These are phyloP conservation scores for Capronia epimyces DNA, from an alignment of 2,329 filamentous ascomycete species.

Conservation along the genomic window DNA sequence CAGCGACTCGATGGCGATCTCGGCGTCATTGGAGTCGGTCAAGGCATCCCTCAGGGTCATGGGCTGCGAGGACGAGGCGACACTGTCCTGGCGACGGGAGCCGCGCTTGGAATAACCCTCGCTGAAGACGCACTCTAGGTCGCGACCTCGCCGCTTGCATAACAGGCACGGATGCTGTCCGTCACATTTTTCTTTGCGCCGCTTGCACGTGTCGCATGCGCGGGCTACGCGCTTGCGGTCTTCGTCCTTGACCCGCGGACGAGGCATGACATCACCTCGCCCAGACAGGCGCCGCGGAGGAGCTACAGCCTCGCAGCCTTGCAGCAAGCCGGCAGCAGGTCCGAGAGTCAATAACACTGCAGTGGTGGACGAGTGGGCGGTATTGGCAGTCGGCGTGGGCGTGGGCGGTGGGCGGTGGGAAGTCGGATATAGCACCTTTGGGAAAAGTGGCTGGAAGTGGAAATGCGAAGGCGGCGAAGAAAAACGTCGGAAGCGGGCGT, in stretches of 20 bases:
- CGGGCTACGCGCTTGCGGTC: slow-evolving; percentile 29
- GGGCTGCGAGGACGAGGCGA: slow-evolving; percentile 11
- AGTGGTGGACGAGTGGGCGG: not conserved
- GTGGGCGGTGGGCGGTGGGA: not conserved
- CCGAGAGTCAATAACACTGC: not conserved
- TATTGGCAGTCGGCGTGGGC: not conserved
- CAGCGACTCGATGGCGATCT: slow-evolving; percentile 29
- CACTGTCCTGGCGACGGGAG: not conserved
- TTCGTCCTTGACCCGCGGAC: slow-evolving; percentile 29
- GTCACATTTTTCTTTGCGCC: slow-evolving; percentile 50
- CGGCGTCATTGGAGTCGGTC: slow-evolving; percentile 26
- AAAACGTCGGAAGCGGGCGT: slow-evolving; percentile 21
- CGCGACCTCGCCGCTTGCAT: slow-evolving; percentile 42
- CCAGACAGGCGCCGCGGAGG: not conserved
- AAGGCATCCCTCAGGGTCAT: slow-evolving; percentile 23
- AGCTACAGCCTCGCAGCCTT: slow-evolving; percentile 11
- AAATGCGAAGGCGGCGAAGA: slow-evolving; percentile 6
- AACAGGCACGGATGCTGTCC: slow-evolving; percentile 49
- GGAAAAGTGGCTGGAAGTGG: not conserved
- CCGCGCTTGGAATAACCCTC: slow-evolving; percentile 25
- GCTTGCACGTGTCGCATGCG: slow-evolving; percentile 30
- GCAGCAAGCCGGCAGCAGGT: not conserved
- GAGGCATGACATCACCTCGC: slow-evolving; percentile 25
- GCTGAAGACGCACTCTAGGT: slow-evolving; percentile 40
- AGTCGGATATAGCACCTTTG: slow-evolving; percentile 24